phyloP scores from a whole-genome alignment of 345 rosid species.

The Brassica cretica region DNA sequence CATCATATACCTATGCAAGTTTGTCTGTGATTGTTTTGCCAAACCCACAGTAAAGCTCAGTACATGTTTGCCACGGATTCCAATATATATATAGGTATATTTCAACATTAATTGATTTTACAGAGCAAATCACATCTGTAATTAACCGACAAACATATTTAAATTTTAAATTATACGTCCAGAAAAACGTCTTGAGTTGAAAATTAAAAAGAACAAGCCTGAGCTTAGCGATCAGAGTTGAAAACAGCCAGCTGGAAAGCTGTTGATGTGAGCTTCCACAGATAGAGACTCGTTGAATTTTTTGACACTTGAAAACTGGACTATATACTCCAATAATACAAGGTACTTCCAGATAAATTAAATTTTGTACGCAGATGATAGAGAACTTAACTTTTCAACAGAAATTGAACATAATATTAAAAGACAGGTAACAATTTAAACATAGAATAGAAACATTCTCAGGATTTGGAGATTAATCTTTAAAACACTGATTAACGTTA shows the following conservation, averaged over 20 bases:
- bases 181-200: background rate
- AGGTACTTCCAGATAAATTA: background rate
- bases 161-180: background rate
- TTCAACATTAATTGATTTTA: background rate
- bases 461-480: background rate
- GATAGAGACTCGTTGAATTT: slow-evolving; percentile 31
- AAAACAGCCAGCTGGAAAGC: slow-evolving; percentile 32
- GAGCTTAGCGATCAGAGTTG: slow-evolving; percentile 24
- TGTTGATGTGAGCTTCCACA: slow-evolving; percentile 32
- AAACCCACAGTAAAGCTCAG: background rate
- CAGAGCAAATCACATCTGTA: background rate
- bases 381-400: background rate
- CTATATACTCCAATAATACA: background rate
- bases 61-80: too few relatives aligned
- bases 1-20: background rate
- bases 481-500: slow-evolving; percentile 1
- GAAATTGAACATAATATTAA: background rate
- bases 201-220: slow-evolving; percentile 30
- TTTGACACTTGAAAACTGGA: slow-evolving; percentile 10
- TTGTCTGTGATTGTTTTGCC: slow-evolving; percentile 5
- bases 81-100: background rate
- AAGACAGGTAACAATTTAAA: background rate
- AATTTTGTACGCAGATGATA: background rate
- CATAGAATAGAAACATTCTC: background rate
- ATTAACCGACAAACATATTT: background rate